phyloP scores from a whole-genome alignment of 305 asterid genomes.

The Andrographis paniculata region DNA sequence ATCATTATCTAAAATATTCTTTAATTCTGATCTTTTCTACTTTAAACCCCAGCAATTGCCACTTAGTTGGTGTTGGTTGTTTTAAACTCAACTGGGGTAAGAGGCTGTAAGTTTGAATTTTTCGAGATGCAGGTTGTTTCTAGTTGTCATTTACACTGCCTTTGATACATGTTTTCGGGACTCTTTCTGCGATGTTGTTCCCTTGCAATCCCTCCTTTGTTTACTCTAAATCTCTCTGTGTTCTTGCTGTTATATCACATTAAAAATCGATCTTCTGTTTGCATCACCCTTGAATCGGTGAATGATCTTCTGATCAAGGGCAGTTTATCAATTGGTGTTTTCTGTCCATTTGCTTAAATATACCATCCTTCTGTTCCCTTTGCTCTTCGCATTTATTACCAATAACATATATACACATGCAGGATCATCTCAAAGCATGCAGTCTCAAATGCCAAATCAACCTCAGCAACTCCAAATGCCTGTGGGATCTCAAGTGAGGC shows the following conservation, averaged over 20 bases:
- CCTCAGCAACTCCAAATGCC: conserved; percentile 52
- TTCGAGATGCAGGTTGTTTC: background rate
- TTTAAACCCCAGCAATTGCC: too few species aligned
- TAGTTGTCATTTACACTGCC: background rate
- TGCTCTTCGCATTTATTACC: conserved; percentile 13
- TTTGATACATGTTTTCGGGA: background rate
- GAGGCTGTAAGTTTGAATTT: background rate
- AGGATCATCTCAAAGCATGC: conserved; percentile 62
- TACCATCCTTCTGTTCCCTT: conserved; percentile 6
- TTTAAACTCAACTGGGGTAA: background rate
- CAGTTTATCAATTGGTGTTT: background rate
- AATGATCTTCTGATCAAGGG: background rate
- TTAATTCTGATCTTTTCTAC: too few species aligned
- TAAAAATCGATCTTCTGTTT: background rate
- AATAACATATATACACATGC: conserved; percentile 13
- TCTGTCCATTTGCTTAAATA: too few species aligned
- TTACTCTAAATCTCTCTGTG: too few species aligned
- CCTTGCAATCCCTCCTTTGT: conserved; percentile 4
- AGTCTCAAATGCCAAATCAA: conserved; percentile 71
- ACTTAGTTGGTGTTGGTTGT: too few species aligned
- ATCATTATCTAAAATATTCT: too few species aligned
- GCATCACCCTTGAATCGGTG: background rate
- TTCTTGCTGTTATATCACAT: too few species aligned
- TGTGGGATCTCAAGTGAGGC: conserved; percentile 64
- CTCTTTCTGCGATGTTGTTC: background rate